phyloP scores from a whole-genome alignment of 495 filamentous ascomycete species.

The Aspergillus ostianus region DNA sequence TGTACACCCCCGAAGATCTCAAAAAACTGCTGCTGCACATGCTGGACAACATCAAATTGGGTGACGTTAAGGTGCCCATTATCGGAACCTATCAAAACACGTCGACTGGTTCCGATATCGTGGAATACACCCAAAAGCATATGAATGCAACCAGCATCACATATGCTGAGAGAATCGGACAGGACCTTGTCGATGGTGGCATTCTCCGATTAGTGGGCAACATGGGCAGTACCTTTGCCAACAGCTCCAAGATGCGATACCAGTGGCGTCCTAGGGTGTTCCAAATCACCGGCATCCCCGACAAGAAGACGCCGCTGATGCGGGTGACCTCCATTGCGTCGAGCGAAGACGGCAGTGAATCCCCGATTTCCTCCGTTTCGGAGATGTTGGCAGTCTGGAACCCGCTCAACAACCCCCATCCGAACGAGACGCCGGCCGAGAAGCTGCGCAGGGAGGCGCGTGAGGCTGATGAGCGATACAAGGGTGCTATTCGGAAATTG shows the following conservation, averaged over 20 bases:
- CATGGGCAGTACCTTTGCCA: constrained; percentile 93
- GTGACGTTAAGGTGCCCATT: constrained; percentile 92
- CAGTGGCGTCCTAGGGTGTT: constrained; percentile 95
- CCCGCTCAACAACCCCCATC: constrained; percentile 80
- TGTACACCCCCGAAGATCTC: constrained; percentile 77
- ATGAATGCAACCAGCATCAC: constrained; percentile 79
- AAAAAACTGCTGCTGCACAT: constrained; percentile 88
- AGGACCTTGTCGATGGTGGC: constrained; percentile 83
- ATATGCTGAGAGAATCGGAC: constrained; percentile 89
- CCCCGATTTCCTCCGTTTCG: constrained; percentile 73
- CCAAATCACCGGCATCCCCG: constrained; percentile 79
- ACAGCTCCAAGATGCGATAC: constrained; percentile 95
- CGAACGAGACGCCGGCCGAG: constrained; percentile 87
- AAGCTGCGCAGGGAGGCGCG: constrained; percentile 83
- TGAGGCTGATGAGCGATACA: constrained; percentile 93
- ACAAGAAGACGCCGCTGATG: constrained; percentile 72
- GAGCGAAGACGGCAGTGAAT: constrained; percentile 60
- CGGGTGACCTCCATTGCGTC: constrained; percentile 67
- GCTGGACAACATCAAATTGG: constrained; percentile 78
- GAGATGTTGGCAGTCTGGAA: constrained; percentile 92
- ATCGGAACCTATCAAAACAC: constrained; percentile 92
- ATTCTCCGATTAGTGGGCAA: constrained; percentile 89
- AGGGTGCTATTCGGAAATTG: constrained; percentile 75
- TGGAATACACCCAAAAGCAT: constrained; percentile 88
- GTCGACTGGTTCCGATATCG: constrained; percentile 85